Conservation (phyloP, 352 stramenopile genomes). For the Albugo candida region DNA sequence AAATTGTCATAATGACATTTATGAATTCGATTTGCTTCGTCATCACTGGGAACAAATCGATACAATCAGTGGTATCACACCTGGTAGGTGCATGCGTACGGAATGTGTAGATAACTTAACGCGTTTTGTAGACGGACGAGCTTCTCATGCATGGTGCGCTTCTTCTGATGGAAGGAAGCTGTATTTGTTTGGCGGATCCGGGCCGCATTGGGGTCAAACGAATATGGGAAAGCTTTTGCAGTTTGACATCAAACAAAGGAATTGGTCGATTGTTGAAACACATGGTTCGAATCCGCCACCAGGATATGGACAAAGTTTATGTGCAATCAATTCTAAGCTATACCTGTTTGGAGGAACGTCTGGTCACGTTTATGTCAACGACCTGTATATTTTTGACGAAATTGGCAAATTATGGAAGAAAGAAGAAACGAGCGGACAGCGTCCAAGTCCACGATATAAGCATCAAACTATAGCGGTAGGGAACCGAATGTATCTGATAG, state of each 20-base stretch:
- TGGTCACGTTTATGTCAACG: slow-evolving; percentile 67
- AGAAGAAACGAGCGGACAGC: slow-evolving; percentile 32
- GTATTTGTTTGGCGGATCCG: slow-evolving; percentile 58
- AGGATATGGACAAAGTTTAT: slow-evolving; percentile 59
- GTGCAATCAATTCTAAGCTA: slow-evolving; percentile 55
- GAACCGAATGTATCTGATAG: slow-evolving; percentile 64
- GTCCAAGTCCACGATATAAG: slow-evolving; percentile 64
- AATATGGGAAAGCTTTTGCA: slow-evolving; percentile 76
- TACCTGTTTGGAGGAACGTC: slow-evolving; percentile 70
- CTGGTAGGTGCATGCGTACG: slow-evolving; percentile 13
- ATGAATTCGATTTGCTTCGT: slow-evolving; percentile 56
- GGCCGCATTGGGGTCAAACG: slow-evolving; percentile 64
- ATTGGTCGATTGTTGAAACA: slow-evolving; percentile 59
- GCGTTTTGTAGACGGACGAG: slow-evolving; percentile 23
- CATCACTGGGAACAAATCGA: slow-evolving; percentile 66
- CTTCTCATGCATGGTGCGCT: slow-evolving; percentile 53
- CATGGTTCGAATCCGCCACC: slow-evolving; percentile 40
- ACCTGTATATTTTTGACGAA: slow-evolving; percentile 69
- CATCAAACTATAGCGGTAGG: slow-evolving; percentile 47
- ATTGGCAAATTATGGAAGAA: slow-evolving; percentile 49
- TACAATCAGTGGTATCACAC: slow-evolving; percentile 46
- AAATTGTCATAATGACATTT: slow-evolving; percentile 73
- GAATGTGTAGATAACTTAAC: not conserved
- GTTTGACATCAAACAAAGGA: slow-evolving; percentile 56
- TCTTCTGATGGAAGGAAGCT: slow-evolving; percentile 58